Evolutionary conservation across 176 grass and related monocot genomes (phyloP), one percentile per base, ranked within the genome.

Genomic region (Aegilops sharonensis): DNA sequence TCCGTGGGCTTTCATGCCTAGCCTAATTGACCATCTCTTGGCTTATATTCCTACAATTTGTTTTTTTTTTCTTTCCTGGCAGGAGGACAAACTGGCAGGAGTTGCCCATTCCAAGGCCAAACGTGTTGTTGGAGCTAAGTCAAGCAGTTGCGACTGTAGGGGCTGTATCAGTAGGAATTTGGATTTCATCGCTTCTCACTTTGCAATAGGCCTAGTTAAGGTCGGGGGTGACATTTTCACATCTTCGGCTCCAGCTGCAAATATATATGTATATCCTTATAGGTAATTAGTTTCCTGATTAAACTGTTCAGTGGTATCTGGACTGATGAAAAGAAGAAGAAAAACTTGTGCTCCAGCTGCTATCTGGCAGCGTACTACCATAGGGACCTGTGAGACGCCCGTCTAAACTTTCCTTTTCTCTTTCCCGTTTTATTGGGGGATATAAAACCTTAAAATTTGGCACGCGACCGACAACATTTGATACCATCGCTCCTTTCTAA

Each of bases 71-170:
- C 48, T 65, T 43, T 72, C 11, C 83, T 79, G 37, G 63, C 88
- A 95, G 97, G 87, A 94, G 88, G 79, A 98, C 92, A 89, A 94
- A 98, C 70, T 98, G 97, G 94, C 87, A 94, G 86, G 93, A 86
- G 31, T 92, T 98, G 78, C 92, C 93, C 0, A 30, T 50, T 66
- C 88, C 94, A 79, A 77, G 90, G 68, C 82, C 94, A 68, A 95
- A 94, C 62, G 77, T 94, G 68, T 80, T 92, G 54, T 89, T 91
- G 76, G 94, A 98, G 87, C 77, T 98, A 86, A 94, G 86, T 91
- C 97, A 95, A 91, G 97, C 97, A 64, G 87, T 95, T 72, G 92
- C 83, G 34, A 95, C 97, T 21, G 32, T 95, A 81, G 92, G 93
- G 24, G 64, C 87, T 48, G 94, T 98, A 39, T 94, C 92, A 23